Conservation (phyloP, 2,329 filamentous ascomycete genomes). For the Colletotrichum sp. region DNA sequence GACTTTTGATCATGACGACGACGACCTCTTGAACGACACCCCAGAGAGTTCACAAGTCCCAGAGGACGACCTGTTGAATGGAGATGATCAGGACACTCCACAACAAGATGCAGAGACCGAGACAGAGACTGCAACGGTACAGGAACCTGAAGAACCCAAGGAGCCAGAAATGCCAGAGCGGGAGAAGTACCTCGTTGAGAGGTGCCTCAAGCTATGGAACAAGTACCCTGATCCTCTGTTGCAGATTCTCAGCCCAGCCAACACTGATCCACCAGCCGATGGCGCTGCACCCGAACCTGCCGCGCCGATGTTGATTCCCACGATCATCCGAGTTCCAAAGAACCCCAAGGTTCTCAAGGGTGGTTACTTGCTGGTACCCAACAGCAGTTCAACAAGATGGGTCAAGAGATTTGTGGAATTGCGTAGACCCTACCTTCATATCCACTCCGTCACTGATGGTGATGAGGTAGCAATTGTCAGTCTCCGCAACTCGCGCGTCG, state of each 20-base stretch:
- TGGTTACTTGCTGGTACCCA: constrained; percentile 86
- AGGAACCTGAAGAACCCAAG: constrained; percentile 22
- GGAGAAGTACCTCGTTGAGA: constrained; percentile 54
- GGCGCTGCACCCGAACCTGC: constrained; percentile 56
- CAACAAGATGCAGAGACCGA: constrained; percentile 27
- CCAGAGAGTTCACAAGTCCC: constrained; percentile 56
- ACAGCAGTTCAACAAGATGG: constrained; percentile 83
- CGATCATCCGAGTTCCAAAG: constrained; percentile 79
- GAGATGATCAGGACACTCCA: constrained; percentile 24
- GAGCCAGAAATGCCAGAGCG: constrained; percentile 45
- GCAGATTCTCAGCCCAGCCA: constrained; percentile 61
- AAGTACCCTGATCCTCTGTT: constrained; percentile 61
- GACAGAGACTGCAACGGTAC: constrained; percentile 22
- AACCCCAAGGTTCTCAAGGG: constrained; percentile 83
- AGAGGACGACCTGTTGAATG: constrained; percentile 30
- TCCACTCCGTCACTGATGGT: constrained; percentile 83
- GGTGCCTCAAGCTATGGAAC: constrained; percentile 69
- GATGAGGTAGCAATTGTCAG: constrained; percentile 92
- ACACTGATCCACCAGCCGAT: constrained; percentile 72
- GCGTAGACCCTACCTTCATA: constrained; percentile 86
- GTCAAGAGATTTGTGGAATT: constrained; percentile 92
- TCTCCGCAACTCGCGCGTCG: constrained; percentile 86
- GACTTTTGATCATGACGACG: constrained; percentile 55
- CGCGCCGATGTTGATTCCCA: constrained; percentile 73
- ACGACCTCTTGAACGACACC: constrained; percentile 63